Conservation (phyloP, 257 asterid genomes). For the Solanum tacnaense region DNA sequence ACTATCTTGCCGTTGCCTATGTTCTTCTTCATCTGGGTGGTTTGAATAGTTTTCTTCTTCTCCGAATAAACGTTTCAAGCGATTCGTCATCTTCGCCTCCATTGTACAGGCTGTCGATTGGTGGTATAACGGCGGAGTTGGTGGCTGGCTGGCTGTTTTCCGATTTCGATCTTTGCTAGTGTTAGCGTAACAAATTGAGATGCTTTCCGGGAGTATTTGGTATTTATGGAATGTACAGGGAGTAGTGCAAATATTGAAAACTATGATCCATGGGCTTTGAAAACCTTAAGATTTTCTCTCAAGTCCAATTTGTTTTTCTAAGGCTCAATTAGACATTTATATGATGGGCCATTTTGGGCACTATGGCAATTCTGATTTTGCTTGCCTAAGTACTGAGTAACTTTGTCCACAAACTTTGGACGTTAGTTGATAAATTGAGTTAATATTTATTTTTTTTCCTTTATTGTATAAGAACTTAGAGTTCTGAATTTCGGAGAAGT, state of each 20-base stretch:
- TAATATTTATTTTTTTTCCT: too few relatives aligned
- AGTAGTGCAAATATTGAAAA: not conserved
- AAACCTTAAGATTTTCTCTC: not conserved
- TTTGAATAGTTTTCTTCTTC: slow-evolving; percentile 4
- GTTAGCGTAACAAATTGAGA: not conserved
- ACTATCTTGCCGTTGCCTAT: slow-evolving; percentile 16
- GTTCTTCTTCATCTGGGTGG: slow-evolving; percentile 5
- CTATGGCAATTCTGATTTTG: not conserved
- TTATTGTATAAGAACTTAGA: not conserved
- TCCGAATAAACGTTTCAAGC: not conserved
- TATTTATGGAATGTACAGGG: not conserved
- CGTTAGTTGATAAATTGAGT: too few relatives aligned
- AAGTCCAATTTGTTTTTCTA: not conserved
- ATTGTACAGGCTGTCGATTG: not conserved
- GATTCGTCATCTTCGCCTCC: not conserved
- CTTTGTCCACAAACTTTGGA: too few relatives aligned
- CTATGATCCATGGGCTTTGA: not conserved
- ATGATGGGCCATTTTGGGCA: not conserved
- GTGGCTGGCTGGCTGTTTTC: not conserved
- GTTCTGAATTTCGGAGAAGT: rapidly evolving
- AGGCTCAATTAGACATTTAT: not conserved
- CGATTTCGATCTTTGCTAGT: not conserved
- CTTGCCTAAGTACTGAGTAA: rapidly evolving
- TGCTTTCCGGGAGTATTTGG: not conserved
- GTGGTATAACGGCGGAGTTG: not conserved